Conservation (phyloP, 2,329 filamentous ascomycete species). For the Hypoxylon sp. region DNA sequence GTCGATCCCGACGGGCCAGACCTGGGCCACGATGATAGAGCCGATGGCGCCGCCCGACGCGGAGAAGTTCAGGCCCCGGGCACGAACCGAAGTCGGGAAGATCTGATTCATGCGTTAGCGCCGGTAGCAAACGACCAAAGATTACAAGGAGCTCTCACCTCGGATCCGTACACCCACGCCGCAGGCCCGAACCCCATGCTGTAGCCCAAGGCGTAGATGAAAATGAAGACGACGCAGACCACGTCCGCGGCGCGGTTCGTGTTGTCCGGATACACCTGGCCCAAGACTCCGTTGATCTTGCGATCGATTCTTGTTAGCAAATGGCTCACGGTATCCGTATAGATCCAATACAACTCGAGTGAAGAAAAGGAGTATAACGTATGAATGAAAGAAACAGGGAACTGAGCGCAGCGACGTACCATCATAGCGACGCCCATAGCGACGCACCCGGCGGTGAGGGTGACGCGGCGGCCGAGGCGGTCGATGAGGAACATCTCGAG, state of each 20-base stretch:
- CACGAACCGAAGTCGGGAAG: constrained; percentile 64
- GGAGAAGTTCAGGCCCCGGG: constrained; percentile 63
- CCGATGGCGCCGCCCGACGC: constrained; percentile 64
- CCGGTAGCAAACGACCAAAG: background rate
- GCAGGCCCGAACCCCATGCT: constrained; percentile 65
- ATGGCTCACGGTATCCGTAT: too few relatives aligned
- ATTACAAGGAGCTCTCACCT: constrained; percentile 48
- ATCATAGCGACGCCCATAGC: constrained; percentile 63
- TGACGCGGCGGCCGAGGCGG: constrained; percentile 57
- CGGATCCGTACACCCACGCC: constrained; percentile 66
- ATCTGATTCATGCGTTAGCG: constrained; percentile 48
- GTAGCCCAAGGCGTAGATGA: constrained; percentile 66
- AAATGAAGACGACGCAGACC: constrained; percentile 62
- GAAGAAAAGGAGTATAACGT: too few relatives aligned
- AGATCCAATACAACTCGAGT: too few relatives aligned
- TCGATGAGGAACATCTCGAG: constrained; percentile 66
- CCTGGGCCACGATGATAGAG: constrained; percentile 61
- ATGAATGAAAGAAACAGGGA: background rate
- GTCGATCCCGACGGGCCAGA: constrained; percentile 63
- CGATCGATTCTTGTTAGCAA: background rate
- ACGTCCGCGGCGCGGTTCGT: constrained; percentile 57
- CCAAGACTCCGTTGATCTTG: constrained; percentile 63
- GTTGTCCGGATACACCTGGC: constrained; percentile 59
- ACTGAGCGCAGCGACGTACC: constrained; percentile 46
- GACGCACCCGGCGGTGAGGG: constrained; percentile 56